Base-by-base conservation (phyloP, 495 filamentous ascomycete genomes). In the Trichoderma orchidacearum region DNA sequence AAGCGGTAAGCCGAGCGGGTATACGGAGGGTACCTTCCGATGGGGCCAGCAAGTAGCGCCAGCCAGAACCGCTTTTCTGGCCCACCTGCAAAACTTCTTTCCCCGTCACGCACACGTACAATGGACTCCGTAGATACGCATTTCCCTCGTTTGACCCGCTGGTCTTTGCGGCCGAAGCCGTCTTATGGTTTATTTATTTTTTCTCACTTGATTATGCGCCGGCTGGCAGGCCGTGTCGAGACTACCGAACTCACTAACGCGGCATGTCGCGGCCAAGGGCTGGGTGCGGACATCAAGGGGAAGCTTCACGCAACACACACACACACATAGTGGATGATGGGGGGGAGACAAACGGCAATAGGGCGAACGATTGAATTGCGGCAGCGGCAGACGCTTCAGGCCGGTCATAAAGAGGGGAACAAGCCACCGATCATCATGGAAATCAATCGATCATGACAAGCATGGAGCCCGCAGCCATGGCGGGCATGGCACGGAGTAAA, bases 31-130 rank as follows among this genome's bases (percentile, higher is more conserved):
- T 17, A 18, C 41, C 21, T 25, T 9, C 6, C 2, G 3, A 9
- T 25, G 21, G 8, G 27, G 21, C 21, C 21, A 23, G 21, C 36
- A 41, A 41, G 27, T 13, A 18, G 23, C 27, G 41, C 8, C 41
- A 18, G 12, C 8, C 18, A 48, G 41, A 48, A 48, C 41, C 41
- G 41, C 41, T 48, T 48, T 48, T 48, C 41, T 11, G 41, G 2
- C 27, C 41, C 41, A 48, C 41, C 41, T 48, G 41, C 41, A 48
- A 48, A 48, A 48, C 41, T 48, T 48, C 41, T 48, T 23, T 48
- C 21, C 21, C 21, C 21, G 27, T 48, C 41, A 48, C 41, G 41
- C 41, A 15, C 41, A 9, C 21, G n/a, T 35, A 13, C 32, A n/a
- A n/a, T n/a, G n/a, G n/a, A n/a, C n/a, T n/a, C n/a, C n/a, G n/a